Evolutionary conservation across 352 stramenopile genomes (phyloP), one percentile per base, ranked within the genome.

Genomic region (Lagenidium giganteum): DNA sequence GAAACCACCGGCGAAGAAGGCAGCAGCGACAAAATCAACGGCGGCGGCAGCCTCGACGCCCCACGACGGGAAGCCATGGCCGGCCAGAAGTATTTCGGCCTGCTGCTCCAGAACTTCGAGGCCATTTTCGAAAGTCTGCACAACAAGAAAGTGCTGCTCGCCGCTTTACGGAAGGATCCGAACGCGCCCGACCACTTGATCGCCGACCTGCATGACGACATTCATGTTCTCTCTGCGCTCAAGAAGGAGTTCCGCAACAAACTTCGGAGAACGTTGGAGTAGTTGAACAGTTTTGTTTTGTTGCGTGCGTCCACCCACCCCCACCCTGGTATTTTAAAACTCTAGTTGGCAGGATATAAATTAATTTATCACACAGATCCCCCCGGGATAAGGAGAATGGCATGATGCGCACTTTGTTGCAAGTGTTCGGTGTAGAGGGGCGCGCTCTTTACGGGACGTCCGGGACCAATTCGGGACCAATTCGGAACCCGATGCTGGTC

Each of bases 241-340:
- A 90, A 90, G 57, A 81, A 82, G 42, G 71, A 90, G 26, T 87
- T 86, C 29, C 74, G 75, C 26, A 86, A 83, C 60, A 87, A 90
- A 47, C 46, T 90, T 17, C 70, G 71, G 3, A 58, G 54, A 23
- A 81, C 72, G 36, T 67, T 87, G 12, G 62, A 68, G 54, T 90
- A 50, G n/a, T n/a, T n/a, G n/a, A n/a, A 23, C 14, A 41, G n/a
- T n/a, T n/a, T n/a, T n/a, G n/a, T n/a, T n/a, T n/a, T n/a, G n/a
- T n/a, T n/a, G n/a, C n/a, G n/a, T n/a, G n/a, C n/a, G n/a, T n/a
- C n/a, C n/a, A n/a, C n/a, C n/a, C n/a, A n/a, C n/a, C n/a, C n/a
- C n/a, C n/a, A n/a, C n/a, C n/a, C n/a, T n/a, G n/a, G n/a, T n/a
- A n/a, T n/a, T n/a, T n/a, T n/a, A n/a, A n/a, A n/a, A n/a, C n/a